A percentile compares a stretch with the other conserved stretches of the same genome.
Evolutionary conservation across 2,329 filamentous ascomycete species (phyloP).

Genomic region (Exophiala sideris): DNA sequence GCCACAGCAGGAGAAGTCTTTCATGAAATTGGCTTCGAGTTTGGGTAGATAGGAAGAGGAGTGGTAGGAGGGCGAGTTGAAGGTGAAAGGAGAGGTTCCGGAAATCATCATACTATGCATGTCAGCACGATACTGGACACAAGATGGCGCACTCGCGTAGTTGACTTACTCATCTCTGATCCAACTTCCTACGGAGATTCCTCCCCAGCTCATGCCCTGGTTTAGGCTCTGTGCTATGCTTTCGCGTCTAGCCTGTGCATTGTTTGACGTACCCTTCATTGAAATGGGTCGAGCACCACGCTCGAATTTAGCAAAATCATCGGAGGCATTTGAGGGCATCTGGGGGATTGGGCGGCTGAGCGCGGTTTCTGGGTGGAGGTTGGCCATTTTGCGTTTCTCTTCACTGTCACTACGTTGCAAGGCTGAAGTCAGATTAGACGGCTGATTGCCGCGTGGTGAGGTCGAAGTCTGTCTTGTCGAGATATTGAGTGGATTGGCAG

Average conservation of each 20-base stretch:
- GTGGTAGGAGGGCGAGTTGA: conserved; percentile 80
- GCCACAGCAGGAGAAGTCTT: conserved; percentile 93
- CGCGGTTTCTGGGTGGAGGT: conserved; percentile 15
- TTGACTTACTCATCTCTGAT: conserved; percentile 91
- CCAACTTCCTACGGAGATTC: conserved; percentile 92
- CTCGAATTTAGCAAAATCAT: conserved; percentile 25
- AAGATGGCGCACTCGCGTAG: not conserved
- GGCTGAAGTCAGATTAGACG: conserved; percentile 61
- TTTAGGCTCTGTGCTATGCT: conserved; percentile 60
- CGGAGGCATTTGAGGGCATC: conserved; percentile 28
- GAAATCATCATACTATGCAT: conserved; percentile 80
- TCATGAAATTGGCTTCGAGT: conserved; percentile 96
- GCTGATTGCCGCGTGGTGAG: conserved; percentile 58
- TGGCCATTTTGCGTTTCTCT: conserved; percentile 32
- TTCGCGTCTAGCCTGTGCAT: conserved; percentile 50
- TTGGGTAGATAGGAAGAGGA: conserved; percentile 96
- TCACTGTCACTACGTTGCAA: conserved; percentile 50
- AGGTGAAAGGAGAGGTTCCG: conserved; percentile 87
- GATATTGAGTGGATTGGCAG: conserved; percentile 59
- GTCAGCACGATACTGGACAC: conserved; percentile 1
- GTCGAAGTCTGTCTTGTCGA: conserved; percentile 55
- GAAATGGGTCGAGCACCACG: conserved; percentile 59
- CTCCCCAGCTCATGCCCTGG: conserved; percentile 94
- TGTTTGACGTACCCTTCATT: conserved; percentile 48
- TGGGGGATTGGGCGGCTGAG: conserved; percentile 24